Evolutionary conservation across 176 grass and related monocot genomes (phyloP), one percentile per base, ranked within the genome.

Genomic region (Triticum timopheevii): DNA sequence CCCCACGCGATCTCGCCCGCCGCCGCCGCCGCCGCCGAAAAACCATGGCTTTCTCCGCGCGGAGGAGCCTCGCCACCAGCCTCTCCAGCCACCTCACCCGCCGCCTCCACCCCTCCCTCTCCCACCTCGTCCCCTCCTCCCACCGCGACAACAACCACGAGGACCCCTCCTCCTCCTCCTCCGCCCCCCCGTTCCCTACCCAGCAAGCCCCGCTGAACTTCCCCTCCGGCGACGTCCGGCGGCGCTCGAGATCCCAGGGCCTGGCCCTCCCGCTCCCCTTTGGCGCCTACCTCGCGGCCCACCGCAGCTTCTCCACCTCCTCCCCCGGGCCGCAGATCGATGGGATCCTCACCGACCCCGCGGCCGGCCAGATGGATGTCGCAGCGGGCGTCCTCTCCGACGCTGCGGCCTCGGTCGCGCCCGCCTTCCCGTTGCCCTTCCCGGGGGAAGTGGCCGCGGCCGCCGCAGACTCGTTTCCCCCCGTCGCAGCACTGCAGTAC

Each of bases 391-490:
- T 87, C 80, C 27, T 88, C 11, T 44, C 73, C n/a, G 88, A 85
- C 39, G 83, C 69, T 1, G 81, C 78, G 0, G 54, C 83, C 5
- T 25, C 90, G 4, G 82, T 54, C 27, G 47, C 2, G 8, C 5
- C 72, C 77, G 11, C 65, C 69, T 10, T 65, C 3, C 92, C 92
- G 22, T 19, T 42, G 11, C 83, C 94, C 25, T 96, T 91, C 77
- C 77, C 92, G 0, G 97, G 97, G 25, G 94, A 98, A 73, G 94
- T 98, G 9, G 94, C 97, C 2, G 97, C 97, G 0, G 97, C 94
- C 19, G 97, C 97, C 4, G 90, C 87, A 0, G 90, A 94, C 56
- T 94, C 92, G 42, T 96, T 90, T 25, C 61, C 86, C 25, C 85
- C 92, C 0, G 92, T 96, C n/a, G 94, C 94, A 0, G 97, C 88